phyloP scores from a whole-genome alignment of 2,329 filamentous ascomycete genomes.

The Xylariaceae sp. region DNA sequence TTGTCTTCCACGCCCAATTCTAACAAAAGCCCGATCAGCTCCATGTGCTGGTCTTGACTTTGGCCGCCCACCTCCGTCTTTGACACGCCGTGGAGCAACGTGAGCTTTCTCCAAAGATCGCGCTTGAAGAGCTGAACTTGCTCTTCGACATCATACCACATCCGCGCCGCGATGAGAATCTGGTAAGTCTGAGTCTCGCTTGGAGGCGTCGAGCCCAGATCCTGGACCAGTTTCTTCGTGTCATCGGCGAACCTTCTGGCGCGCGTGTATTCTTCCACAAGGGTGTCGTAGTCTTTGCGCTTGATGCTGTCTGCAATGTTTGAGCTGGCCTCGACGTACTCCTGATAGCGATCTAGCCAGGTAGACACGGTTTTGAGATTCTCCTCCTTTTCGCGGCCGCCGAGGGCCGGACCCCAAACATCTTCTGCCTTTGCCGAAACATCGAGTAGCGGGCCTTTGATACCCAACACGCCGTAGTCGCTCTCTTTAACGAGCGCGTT shows the following conservation, averaged over 20 bases:
- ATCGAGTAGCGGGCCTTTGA: constrained; percentile 82
- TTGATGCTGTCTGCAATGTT: constrained; percentile 79
- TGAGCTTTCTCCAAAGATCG: constrained; percentile 79
- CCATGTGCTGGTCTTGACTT: constrained; percentile 79
- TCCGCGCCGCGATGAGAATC: constrained; percentile 79
- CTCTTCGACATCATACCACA: constrained; percentile 91
- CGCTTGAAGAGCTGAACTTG: constrained; percentile 84
- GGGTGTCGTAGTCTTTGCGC: constrained; percentile 79
- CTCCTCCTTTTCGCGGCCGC: constrained; percentile 86
- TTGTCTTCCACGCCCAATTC: constrained; percentile 94
- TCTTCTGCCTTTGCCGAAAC: constrained; percentile 93
- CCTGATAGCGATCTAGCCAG: constrained; percentile 72
- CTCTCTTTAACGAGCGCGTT: constrained; percentile 90
- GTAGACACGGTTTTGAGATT: constrained; percentile 72
- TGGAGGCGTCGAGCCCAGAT: constrained; percentile 49
- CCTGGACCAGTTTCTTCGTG: constrained; percentile 62
- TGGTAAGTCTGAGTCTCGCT: constrained; percentile 78
- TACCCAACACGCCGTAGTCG: constrained; percentile 81
- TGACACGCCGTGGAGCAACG: constrained; percentile 55
- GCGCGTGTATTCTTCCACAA: constrained; percentile 80
- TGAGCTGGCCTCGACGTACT: constrained; percentile 75
- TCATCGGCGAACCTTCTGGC: constrained; percentile 80
- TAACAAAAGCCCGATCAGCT: constrained; percentile 81
- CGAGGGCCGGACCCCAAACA: constrained; percentile 91
- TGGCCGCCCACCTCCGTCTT: constrained; percentile 47